Percentiles rank a stretch among this genome's conserved stretches.
Conservation (phyloP, 2,329 filamentous ascomycete genomes). For the Claviceps paspali region DNA sequence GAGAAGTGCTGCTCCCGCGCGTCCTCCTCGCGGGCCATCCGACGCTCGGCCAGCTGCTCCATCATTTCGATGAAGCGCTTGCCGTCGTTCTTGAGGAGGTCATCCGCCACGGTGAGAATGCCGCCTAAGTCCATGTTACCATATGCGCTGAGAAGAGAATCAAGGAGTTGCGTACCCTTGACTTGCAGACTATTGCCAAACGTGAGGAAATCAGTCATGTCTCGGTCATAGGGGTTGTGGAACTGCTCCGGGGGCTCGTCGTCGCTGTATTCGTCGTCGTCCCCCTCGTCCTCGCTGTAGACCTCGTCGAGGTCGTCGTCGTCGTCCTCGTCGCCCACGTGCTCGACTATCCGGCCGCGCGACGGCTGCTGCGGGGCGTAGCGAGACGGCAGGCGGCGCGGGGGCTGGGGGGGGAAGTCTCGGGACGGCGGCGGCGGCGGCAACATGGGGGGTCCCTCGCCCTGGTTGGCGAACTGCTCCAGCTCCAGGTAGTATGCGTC, state of each 20-base stretch:
- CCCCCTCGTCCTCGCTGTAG: conserved; percentile 37
- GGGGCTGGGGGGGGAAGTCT: conserved; percentile 43
- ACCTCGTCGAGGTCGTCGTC: conserved; percentile 38
- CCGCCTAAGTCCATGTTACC: conserved; percentile 55
- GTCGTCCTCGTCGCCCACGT: conserved; percentile 41
- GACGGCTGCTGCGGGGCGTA: conserved; percentile 55
- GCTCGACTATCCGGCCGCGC: conserved; percentile 57
- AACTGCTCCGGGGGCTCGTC: conserved; percentile 55
- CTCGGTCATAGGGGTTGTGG: conserved; percentile 45
- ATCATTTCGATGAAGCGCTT: conserved; percentile 99
- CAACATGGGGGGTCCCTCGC: conserved; percentile 44
- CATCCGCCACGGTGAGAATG: conserved; percentile 95
- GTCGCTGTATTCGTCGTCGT: conserved; percentile 47
- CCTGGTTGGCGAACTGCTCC: conserved; percentile 88
- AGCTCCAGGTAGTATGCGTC: conserved; percentile 98
- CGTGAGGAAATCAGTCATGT: conserved; percentile 78
- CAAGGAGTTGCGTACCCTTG: conserved; percentile 48
- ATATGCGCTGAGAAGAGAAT: conserved; percentile 28
- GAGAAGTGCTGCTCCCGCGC: conserved; percentile 47
- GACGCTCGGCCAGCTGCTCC: conserved; percentile 93
- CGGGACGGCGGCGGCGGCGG: conserved; percentile 28
- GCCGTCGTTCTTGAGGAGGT: conserved; percentile 95
- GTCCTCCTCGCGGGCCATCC: conserved; percentile 94
- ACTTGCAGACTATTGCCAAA: conserved; percentile 97
- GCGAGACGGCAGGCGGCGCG: conserved; percentile 41